Conservation (phyloP, 2,329 filamentous ascomycete species). For the Paecilomyces sp. region DNA sequence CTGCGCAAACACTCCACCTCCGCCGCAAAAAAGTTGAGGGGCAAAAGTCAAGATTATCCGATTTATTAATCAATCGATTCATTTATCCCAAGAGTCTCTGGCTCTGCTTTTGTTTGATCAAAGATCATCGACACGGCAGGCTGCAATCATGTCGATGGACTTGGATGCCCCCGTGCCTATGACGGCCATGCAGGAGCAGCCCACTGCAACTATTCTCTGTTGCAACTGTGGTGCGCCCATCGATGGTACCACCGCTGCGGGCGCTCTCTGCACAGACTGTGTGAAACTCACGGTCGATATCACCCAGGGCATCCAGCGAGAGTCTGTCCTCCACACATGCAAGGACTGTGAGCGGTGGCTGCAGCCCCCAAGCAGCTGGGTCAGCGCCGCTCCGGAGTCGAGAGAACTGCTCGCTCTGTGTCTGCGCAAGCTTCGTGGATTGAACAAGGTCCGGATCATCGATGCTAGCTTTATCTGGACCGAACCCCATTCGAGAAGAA, state of each 20-base stretch:
- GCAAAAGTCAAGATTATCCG: constrained; percentile 4
- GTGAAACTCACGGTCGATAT: constrained; percentile 93
- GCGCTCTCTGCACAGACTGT: constrained; percentile 92
- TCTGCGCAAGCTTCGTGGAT: constrained; percentile 74
- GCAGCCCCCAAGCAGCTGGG: constrained; percentile 77
- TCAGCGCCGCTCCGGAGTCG: constrained; percentile 77
- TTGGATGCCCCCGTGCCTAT: constrained; percentile 50
- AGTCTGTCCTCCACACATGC: constrained; percentile 85
- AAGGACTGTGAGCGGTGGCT: constrained; percentile 92
- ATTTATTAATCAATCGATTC: neutral
- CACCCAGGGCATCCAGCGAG: constrained; percentile 81
- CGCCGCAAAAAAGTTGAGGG: constrained; percentile 3
- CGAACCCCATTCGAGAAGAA: constrained; percentile 84
- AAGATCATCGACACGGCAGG: neutral
- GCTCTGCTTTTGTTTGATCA: constrained; percentile 3
- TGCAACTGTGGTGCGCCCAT: constrained; percentile 96
- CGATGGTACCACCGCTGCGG: constrained; percentile 77
- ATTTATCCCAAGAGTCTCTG: neutral
- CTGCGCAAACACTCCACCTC: constrained; percentile 5
- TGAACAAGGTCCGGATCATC: constrained; percentile 87
- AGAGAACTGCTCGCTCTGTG: constrained; percentile 89
- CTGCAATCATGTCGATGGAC: constrained; percentile 49
- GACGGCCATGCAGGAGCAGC: constrained; percentile 30
- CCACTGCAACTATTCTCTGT: constrained; percentile 73
- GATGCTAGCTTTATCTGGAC: constrained; percentile 98